Evolutionary conservation across 2,329 filamentous ascomycete genomes (phyloP).

Genomic region (Blastomyces emzantsi): DNA sequence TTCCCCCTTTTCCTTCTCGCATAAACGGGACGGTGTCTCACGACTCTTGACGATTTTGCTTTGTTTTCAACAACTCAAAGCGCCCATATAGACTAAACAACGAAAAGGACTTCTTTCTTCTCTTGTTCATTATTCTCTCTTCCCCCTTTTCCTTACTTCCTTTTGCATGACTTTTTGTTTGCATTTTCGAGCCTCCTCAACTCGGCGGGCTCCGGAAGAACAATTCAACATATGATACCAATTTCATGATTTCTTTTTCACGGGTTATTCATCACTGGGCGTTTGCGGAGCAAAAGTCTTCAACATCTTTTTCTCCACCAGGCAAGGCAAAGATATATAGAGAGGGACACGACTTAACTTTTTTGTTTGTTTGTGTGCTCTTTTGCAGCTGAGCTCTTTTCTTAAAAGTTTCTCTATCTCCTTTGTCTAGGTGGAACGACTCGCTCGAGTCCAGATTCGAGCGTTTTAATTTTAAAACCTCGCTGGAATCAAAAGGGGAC

Average conservation of each 20-base stretch:
- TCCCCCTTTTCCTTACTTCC: slow-evolving; percentile 1
- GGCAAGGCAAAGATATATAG: slow-evolving; percentile 9
- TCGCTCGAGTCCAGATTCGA: slow-evolving; percentile 1
- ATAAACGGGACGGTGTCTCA: slow-evolving; percentile 23
- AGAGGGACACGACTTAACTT: not conserved
- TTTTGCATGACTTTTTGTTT: slow-evolving; percentile 22
- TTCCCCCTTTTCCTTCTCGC: slow-evolving; percentile 7
- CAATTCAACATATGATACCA: slow-evolving; percentile 43
- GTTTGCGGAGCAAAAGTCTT: slow-evolving; percentile 36
- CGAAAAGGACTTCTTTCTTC: slow-evolving; percentile 21
- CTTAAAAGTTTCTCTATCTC: not conserved
- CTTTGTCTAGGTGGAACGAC: slow-evolving; percentile 2
- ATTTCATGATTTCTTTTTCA: slow-evolving; percentile 26
- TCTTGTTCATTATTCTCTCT: slow-evolving; percentile 5
- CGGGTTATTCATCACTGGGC: slow-evolving; percentile 25
- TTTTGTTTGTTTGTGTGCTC: not conserved
- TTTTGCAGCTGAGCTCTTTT: slow-evolving; percentile 5
- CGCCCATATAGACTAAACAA: slow-evolving; percentile 24
- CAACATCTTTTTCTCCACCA: slow-evolving; percentile 28
- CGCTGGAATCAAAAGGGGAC: not conserved
- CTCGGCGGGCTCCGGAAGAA: slow-evolving; percentile 28
- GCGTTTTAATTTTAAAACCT: not conserved
- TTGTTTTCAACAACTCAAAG: slow-evolving; percentile 46
- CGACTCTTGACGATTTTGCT: slow-evolving; percentile 40
- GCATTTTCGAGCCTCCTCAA: slow-evolving; percentile 26